Evolutionary conservation across 208 protist genomes (phyloP).

Genomic region (Crithidia sp.): DNA sequence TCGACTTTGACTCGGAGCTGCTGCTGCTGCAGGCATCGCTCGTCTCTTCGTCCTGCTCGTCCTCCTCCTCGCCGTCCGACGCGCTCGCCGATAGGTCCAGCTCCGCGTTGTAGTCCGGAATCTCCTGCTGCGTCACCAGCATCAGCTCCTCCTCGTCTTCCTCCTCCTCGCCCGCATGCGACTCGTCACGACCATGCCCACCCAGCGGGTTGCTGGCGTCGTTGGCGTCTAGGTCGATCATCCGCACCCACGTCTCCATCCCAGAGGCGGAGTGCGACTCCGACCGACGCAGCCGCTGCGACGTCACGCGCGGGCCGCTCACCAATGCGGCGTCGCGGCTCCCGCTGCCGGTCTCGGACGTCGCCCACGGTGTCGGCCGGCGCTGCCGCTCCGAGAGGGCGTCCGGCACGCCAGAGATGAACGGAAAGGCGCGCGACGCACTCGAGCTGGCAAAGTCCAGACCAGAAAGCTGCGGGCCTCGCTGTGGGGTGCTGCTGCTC

Average conservation of each 20-base stretch:
- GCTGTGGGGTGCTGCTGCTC: constrained; percentile 4
- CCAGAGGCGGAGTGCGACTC: constrained; percentile 21
- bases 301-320: constrained; percentile 1
- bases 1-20: neutral
- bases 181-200: neutral
- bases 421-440: neutral
- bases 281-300: constrained; percentile 18
- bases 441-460: neutral
- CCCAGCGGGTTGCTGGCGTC: constrained; percentile 2
- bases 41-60: constrained; percentile 1
- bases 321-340: neutral
- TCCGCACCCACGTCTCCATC: constrained; percentile 23
- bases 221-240: constrained; percentile 19
- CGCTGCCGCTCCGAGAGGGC: neutral
- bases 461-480: neutral
- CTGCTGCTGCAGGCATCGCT: neutral
- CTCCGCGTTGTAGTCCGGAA: constrained; percentile 41
- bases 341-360: neutral
- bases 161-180: neutral
- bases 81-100: constrained; percentile 5
- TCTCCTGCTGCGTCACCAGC: constrained; percentile 71
- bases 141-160: constrained; percentile 30
- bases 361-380: neutral
- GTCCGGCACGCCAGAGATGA: neutral
- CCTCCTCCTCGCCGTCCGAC: neutral